Base-by-base conservation (phyloP, 441 rosid genomes). In the Lepidium campestre region DNA sequence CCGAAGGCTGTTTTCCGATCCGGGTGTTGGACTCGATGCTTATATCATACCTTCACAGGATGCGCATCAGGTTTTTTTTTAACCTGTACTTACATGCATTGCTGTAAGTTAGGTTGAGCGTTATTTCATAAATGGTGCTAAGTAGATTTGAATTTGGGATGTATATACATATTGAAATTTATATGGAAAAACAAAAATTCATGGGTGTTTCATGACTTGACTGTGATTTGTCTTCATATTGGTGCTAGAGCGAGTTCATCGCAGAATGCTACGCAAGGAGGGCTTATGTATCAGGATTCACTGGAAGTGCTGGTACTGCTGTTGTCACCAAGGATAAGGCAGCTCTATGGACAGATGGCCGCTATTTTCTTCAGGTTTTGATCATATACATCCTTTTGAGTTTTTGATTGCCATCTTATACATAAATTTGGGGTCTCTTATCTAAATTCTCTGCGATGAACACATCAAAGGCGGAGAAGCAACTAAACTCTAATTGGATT, bases 331-430 rank as follows among this genome's bases (percentile, higher is more conserved):
- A 83, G 76, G 96, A 89, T 66, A 87, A 85, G 69, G 99, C 99
- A 18, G 96, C 96, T 72, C 78, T 93, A 14, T 93, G 99, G 99
- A 93, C 99, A 3, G 99, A 94, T 71, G 97, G 97, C 36, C 91
- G 99, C 27, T 94, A 94, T 71, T 94, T 94, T 83, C 97, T 94
- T 67, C 99, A 91, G 99, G 99, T 91, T 70, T 60, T 67, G 42
- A 27, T 55, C 61, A 22, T 31, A 34, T 41, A 11, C 40, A 52
- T 60, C 42, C 12, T 20, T 35, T 34, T 49, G 4, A n/a, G 36
- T 2, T 3, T 12, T 58, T 19, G 17, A 55, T 49, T 73, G 31
- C 1, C 23, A 14, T 48, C 32, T 34, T 29, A 34, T 68, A 52
- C 40, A 60, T 34, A 47, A 1, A 37, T 32, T 64, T 7, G 13